phyloP scores from a whole-genome alignment of 1,139 yeast genomes.

The Sugiyamaella paludigena region DNA sequence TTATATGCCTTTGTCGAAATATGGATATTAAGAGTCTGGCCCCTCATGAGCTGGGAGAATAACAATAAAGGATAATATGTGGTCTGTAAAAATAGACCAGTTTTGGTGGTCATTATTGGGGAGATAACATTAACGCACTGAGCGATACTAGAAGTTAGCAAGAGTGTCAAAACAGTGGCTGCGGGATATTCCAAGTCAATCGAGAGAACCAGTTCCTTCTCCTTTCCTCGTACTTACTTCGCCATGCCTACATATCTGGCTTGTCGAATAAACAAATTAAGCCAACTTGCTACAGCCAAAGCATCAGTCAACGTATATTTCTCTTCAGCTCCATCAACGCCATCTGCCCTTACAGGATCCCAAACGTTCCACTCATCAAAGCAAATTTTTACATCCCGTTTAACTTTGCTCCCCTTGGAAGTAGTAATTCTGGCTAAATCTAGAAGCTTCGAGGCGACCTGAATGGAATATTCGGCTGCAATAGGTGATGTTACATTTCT shows the following conservation, averaged over 20 bases:
- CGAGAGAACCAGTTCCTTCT: not conserved
- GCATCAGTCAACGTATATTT: slow-evolving; percentile 38
- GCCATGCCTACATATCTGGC: slow-evolving; percentile 38
- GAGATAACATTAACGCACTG: slow-evolving; percentile 41
- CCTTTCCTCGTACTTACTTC: too few relatives aligned
- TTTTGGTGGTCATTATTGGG: slow-evolving; percentile 37
- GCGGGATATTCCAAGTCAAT: not conserved
- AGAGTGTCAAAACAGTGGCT: too few relatives aligned
- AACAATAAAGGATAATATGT: slow-evolving; percentile 36
- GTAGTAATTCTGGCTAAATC: slow-evolving; percentile 34
- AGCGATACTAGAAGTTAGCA: slow-evolving; percentile 27
- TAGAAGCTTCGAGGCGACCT: slow-evolving; percentile 33
- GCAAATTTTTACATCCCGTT: slow-evolving; percentile 33
- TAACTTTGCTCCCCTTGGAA: slow-evolving; percentile 8
- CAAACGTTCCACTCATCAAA: slow-evolving; percentile 44
- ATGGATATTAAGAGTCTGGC: slow-evolving; percentile 35
- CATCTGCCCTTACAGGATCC: slow-evolving; percentile 39
- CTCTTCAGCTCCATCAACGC: slow-evolving; percentile 38
- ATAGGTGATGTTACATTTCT: slow-evolving; percentile 37
- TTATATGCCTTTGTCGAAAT: slow-evolving; percentile 33
- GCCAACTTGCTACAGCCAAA: slow-evolving; percentile 39
- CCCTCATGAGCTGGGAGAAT: slow-evolving; percentile 38
- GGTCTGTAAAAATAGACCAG: slow-evolving; percentile 35
- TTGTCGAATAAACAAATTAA: slow-evolving; percentile 39
- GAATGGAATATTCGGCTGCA: slow-evolving; percentile 39